phyloP scores from a whole-genome alignment of 108 stramenopile species.

The Mediolabrus comicus region DNA sequence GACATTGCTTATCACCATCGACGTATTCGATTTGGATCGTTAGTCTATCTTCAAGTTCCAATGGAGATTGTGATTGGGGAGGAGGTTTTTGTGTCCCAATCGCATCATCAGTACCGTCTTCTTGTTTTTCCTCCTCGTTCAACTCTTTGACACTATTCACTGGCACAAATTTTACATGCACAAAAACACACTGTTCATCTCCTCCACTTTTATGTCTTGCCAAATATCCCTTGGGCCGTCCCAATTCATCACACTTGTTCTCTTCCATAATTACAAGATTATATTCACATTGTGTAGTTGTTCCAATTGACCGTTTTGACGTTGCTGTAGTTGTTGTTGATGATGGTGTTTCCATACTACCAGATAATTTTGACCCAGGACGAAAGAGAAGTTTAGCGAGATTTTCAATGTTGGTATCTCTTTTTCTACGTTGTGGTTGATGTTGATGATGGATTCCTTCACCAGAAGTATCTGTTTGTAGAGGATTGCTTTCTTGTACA shows the following conservation, averaged over 20 bases:
- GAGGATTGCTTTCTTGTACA: no score
- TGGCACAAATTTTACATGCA: conserved; percentile 22
- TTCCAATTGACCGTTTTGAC: neutral
- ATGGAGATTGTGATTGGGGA: conserved; percentile 1
- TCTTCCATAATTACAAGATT: conserved; percentile 38
- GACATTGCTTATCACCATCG: conserved; percentile 22
- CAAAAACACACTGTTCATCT: conserved; percentile 38
- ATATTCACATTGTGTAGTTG: conserved; percentile 4
- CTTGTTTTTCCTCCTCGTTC: neutral
- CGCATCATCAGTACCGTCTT: neutral
- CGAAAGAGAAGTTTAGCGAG: conserved; percentile 28
- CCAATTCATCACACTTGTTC: conserved; percentile 34
- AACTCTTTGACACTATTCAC: conserved; percentile 1
- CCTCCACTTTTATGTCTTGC: conserved; percentile 25
- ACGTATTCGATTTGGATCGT: conserved; percentile 38
- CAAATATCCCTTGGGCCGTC: conserved; percentile 28
- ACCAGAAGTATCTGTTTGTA: no score
- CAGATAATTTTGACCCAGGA: conserved; percentile 29
- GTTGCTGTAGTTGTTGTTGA: neutral
- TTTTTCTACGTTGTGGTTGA: neutral
- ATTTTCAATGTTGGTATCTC: conserved; percentile 6
- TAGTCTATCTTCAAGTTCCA: conserved; percentile 6
- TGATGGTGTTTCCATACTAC: conserved; percentile 19
- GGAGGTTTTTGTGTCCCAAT: conserved; percentile 1
- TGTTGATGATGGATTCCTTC: neutral